These are phyloP conservation scores for Hypomontagnella monticulosa DNA, from an alignment of 495 filamentous ascomycete genomes.

Conservation along the genomic window DNA sequence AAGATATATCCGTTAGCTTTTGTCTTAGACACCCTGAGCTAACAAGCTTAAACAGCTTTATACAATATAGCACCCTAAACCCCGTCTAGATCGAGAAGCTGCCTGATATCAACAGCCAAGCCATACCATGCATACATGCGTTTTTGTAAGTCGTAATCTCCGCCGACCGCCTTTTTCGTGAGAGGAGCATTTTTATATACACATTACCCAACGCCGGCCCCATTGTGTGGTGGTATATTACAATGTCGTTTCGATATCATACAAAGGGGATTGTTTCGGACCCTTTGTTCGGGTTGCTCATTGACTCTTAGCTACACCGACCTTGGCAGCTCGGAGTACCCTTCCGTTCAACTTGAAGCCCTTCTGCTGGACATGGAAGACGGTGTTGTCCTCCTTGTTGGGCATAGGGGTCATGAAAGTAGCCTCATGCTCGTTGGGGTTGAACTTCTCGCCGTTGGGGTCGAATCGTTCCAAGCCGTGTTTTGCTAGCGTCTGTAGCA, in stretches of 20 bases:
- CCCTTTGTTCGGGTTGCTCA: slow-evolving; percentile 38
- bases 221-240: slow-evolving; percentile 44
- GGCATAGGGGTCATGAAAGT: slow-evolving; percentile 88
- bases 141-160: slow-evolving; percentile 32
- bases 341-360: slow-evolving; percentile 92
- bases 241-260: slow-evolving; percentile 34
- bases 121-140: slow-evolving; percentile 30
- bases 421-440: slow-evolving; percentile 96
- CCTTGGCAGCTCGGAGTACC: slow-evolving; percentile 90
- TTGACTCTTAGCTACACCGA: slow-evolving; percentile 81
- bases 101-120: slow-evolving; percentile 27
- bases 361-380: slow-evolving; percentile 94
- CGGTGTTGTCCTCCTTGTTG: slow-evolving; percentile 86
- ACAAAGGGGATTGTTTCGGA: slow-evolving; percentile 20
- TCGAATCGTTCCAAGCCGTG: slow-evolving; percentile 94
- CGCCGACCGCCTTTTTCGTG: slow-evolving; percentile 51
- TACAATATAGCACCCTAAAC: slow-evolving; percentile 17
- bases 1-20: slow-evolving; percentile 33
- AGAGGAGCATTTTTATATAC: slow-evolving; percentile 63
- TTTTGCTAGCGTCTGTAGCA: slow-evolving; percentile 89
- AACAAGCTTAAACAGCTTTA: slow-evolving; percentile 15
- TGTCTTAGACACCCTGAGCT: slow-evolving; percentile 1
- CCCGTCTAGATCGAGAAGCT: slow-evolving; percentile 32
- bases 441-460: slow-evolving; percentile 80
- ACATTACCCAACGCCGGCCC: slow-evolving; percentile 46